phyloP scores from a whole-genome alignment of 768 basidiomycete genomes.

The Phylloporus rhodoxanthus region DNA sequence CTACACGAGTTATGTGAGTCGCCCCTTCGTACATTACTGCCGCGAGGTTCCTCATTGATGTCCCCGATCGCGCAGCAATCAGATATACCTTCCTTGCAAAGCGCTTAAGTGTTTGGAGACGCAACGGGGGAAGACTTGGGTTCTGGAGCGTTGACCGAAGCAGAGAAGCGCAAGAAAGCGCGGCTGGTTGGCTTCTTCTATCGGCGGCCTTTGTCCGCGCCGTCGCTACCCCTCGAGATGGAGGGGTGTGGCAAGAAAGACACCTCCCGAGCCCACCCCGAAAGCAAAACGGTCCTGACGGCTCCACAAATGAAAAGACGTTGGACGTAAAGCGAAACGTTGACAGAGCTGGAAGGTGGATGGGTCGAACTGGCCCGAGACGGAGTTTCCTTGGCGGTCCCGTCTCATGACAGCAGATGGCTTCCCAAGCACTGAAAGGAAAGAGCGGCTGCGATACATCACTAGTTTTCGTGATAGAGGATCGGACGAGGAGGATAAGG shows the following conservation, averaged over 20 bases:
- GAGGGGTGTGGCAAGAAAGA: slow-evolving; percentile 56
- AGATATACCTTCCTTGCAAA: slow-evolving; percentile 19
- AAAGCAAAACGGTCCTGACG: slow-evolving; percentile 40
- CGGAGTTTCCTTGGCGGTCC: slow-evolving; percentile 72
- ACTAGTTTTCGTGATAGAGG: slow-evolving; percentile 69
- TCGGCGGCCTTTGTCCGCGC: slow-evolving; percentile 32
- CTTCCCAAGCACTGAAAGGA: slow-evolving; percentile 46
- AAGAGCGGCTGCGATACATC: slow-evolving; percentile 59
- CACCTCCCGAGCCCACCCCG: slow-evolving; percentile 24
- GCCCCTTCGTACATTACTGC: background rate
- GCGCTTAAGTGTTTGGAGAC: slow-evolving; percentile 9
- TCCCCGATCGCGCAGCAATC: slow-evolving; percentile 14
- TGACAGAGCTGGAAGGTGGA: slow-evolving; percentile 25
- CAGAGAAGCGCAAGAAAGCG: slow-evolving; percentile 60
- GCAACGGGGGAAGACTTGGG: background rate
- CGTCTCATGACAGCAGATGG: slow-evolving; percentile 50
- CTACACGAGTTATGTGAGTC: slow-evolving; percentile 66
- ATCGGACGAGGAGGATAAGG: slow-evolving; percentile 48
- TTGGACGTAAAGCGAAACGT: slow-evolving; percentile 19
- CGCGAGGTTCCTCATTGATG: slow-evolving; percentile 6
- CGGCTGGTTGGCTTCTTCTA: slow-evolving; percentile 65
- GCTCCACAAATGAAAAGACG: slow-evolving; percentile 50
- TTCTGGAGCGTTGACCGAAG: slow-evolving; percentile 37
- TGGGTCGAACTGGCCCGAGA: slow-evolving; percentile 73
- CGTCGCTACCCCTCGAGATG: slow-evolving; percentile 55